Conservation (phyloP, 805 yeast genomes). For the Candida fluviatilis region DNA sequence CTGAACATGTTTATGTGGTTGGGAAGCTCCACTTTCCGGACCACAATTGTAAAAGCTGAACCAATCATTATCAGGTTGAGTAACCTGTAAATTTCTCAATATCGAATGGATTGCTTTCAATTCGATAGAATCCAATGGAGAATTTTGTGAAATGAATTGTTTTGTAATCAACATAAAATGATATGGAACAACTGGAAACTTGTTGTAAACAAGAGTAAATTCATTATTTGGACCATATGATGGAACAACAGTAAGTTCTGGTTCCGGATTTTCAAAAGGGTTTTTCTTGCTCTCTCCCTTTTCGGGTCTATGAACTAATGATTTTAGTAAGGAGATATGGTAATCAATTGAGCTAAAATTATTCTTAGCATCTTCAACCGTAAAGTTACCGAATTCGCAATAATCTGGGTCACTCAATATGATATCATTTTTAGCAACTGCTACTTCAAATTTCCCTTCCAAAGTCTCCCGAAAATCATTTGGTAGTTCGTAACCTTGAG, state of each 20-base stretch:
- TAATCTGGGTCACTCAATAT: constrained; percentile 49
- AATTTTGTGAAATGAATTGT: constrained; percentile 63
- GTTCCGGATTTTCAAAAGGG: constrained; percentile 82
- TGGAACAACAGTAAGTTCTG: constrained; percentile 58
- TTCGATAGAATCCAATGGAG: constrained; percentile 71
- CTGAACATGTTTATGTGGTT: constrained; percentile 90
- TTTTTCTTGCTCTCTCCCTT: constrained; percentile 42
- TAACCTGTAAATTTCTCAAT: constrained; percentile 44
- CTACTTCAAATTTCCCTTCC: constrained; percentile 42
- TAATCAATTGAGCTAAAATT: constrained; percentile 11
- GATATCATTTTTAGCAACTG: constrained; percentile 43
- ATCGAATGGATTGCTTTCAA: constrained; percentile 55
- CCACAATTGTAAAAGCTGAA: constrained; percentile 91
- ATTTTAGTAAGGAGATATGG: constrained; percentile 28
- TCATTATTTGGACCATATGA: constrained; percentile 50
- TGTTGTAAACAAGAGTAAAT: constrained; percentile 67
- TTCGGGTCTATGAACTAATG: constrained; percentile 38
- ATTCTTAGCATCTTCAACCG: constrained; percentile 9
- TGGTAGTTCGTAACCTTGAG: constrained; percentile 28
- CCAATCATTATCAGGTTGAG: constrained; percentile 38
- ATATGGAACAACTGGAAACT: constrained; percentile 76
- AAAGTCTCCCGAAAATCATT: constrained; percentile 33
- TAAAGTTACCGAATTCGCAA: constrained; percentile 23
- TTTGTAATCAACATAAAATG: constrained; percentile 81
- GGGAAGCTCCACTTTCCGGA: constrained; percentile 87